phyloP scores from a whole-genome alignment of 371 early-diverging fungal genomes.

The Rhizopus arrhizus region DNA sequence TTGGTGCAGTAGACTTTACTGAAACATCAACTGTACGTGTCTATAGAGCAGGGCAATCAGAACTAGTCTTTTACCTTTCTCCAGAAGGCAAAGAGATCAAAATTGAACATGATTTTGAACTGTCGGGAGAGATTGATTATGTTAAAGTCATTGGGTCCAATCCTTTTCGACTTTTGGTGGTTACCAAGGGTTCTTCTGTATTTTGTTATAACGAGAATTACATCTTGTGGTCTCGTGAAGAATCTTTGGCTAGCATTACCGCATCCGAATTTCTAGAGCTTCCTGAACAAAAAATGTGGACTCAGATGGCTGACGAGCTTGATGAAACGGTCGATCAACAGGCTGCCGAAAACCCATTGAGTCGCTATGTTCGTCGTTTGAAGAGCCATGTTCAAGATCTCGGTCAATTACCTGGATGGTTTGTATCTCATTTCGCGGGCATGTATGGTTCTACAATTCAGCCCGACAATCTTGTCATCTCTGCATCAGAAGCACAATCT shows the following conservation, averaged over 20 bases:
- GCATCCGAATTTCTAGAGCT: conserved; percentile 82
- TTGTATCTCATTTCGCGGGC: conserved; percentile 30
- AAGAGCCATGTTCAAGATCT: conserved; percentile 55
- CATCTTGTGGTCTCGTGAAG: conserved; percentile 80
- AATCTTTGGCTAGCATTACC: conserved; percentile 71
- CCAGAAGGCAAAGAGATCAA: conserved; percentile 19
- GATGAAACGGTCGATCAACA: conserved; percentile 53
- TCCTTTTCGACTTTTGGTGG: conserved; percentile 45
- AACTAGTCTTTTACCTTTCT: conserved; percentile 15
- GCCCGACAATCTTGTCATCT: conserved; percentile 14
- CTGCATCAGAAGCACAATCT: conserved; percentile 30
- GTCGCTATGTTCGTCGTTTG: conserved; percentile 74
- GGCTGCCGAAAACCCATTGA: conserved; percentile 43
- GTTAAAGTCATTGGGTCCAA: conserved; percentile 22
- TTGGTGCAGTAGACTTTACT: conserved; percentile 27
- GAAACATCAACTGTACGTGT: conserved; percentile 15
- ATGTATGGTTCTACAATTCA: conserved; percentile 24
- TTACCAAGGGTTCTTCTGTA: conserved; percentile 60
- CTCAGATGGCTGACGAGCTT: conserved; percentile 76
- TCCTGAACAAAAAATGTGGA: conserved; percentile 75
- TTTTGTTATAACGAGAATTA: conserved; percentile 53
- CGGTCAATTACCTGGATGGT: conserved; percentile 37
- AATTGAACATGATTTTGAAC: conserved; percentile 40
- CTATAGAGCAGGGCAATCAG: conserved; percentile 8
- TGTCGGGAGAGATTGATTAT: conserved; percentile 44